These are phyloP conservation scores for Solanum clarkiae DNA, from an alignment of 257 asterid genomes.

Conservation along the genomic window DNA sequence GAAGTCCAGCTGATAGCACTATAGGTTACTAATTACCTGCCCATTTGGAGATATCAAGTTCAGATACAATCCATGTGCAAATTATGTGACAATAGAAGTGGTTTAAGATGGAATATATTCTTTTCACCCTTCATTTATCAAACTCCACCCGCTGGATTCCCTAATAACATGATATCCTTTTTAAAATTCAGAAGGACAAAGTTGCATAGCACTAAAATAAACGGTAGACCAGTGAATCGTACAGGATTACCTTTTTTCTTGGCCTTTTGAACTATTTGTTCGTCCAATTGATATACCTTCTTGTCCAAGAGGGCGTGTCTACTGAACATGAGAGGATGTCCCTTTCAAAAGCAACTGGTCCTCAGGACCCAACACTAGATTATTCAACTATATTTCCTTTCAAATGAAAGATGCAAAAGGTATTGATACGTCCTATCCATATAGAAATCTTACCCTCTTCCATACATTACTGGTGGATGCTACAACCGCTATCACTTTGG, in stretches of 20 bases:
- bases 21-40: not conserved
- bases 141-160: not conserved
- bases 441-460: not conserved
- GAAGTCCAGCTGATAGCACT: not conserved
- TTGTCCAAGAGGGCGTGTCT: conserved; percentile 6
- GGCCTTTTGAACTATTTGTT: not conserved
- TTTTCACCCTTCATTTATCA: not conserved
- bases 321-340: conserved; percentile 24
- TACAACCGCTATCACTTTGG: not conserved
- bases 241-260: not conserved
- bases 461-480: not conserved
- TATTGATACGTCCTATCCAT: not conserved
- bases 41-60: not conserved
- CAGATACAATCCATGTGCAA: not conserved
- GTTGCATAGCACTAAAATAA: not conserved
- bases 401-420: no score
- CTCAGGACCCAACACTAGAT: no score
- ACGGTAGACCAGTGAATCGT: not conserved
- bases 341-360: conserved; percentile 7
- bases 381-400: no score
- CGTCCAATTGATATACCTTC: conserved; percentile 30
- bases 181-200: not conserved
- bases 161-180: not conserved
- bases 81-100: not conserved
- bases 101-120: not conserved